Evolutionary conservation across 441 rosid species (phyloP), one percentile per base, ranked within the genome.

Genomic region (Corymbia calophylla): DNA sequence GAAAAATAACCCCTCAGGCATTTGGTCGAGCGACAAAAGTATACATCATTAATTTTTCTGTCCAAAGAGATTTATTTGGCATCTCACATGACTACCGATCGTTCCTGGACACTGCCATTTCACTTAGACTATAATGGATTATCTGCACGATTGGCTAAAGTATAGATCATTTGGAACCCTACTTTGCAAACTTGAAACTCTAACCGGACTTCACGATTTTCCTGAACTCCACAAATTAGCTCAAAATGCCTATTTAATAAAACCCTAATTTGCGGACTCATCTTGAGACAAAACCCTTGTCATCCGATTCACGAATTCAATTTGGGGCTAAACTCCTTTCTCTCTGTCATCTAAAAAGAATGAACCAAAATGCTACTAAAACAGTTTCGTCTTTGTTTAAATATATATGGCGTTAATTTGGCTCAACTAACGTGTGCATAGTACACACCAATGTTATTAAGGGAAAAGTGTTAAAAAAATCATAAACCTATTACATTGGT

Each of bases 21-120:
- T 31, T 66, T 66, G 35, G 1, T 31, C 0, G 0, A 66, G 77
- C 6, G 23, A 66, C 11, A 17, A 31, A 66, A 68, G 31, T 16
- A 8, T 68, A 23, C 6, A 31, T 17, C 12, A 18, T 8, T 17
- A 44, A 2, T 31, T 68, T 68, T 31, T 68, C 10, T 1, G 23
- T 68, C 11, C n/a, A n/a, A n/a, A n/a, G n/a, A 68, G 17, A 68
- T 9, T 56, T n/a, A 15, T 14, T 64, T 14, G 35, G 35, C 5
- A 64, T n/a, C 17, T n/a, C 8, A 64, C 35, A 1, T 64, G 35
- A n/a, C 70, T 15, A 64, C 29, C 10, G 4, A 64, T n/a, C 35
- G 2, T 64, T n/a, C 5, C 1, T 64, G 19, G 9, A 14, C 18
- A 31, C 11, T 4, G 8, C 9, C 0, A 10, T 16, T 5, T n/a